These are phyloP conservation scores for Bipolaris oryzae DNA, from an alignment of 2,329 filamentous ascomycete genomes.

Conservation along the genomic window DNA sequence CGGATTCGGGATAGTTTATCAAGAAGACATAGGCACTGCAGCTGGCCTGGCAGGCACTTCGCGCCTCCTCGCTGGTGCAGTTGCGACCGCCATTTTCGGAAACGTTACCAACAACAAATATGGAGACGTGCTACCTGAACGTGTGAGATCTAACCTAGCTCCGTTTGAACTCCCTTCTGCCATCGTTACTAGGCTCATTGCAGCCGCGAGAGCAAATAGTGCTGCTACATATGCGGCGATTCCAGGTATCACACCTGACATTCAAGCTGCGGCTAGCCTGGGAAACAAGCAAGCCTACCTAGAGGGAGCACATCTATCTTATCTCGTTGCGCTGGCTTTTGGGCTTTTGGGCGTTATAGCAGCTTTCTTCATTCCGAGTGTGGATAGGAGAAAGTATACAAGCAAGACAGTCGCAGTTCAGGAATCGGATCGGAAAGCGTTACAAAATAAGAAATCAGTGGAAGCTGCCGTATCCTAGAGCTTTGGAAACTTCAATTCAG, in stretches of 20 bases:
- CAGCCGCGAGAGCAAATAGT: constrained; percentile 31
- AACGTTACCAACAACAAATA: constrained; percentile 42
- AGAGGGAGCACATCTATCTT: constrained; percentile 31
- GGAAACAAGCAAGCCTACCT: constrained; percentile 41
- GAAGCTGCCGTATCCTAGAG: background rate
- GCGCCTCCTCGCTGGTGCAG: constrained; percentile 35
- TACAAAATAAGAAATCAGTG: constrained; percentile 29
- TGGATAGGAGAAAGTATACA: constrained; percentile 39
- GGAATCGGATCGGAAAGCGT: constrained; percentile 28
- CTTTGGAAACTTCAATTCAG: background rate
- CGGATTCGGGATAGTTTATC: constrained; percentile 38
- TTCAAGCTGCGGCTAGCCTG: constrained; percentile 32
- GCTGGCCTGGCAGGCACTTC: constrained; percentile 39
- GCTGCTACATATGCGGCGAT: constrained; percentile 35
- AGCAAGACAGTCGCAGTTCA: constrained; percentile 37
- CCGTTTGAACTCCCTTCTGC: constrained; percentile 24
- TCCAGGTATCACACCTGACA: constrained; percentile 37
- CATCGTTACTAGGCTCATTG: constrained; percentile 24
- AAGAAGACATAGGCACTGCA: constrained; percentile 41
- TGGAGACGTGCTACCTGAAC: constrained; percentile 14
- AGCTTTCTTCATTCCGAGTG: constrained; percentile 34
- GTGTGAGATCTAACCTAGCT: constrained; percentile 25
- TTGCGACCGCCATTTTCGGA: constrained; percentile 38
- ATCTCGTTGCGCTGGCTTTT: constrained; percentile 43
- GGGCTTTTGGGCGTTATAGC: constrained; percentile 35